These are phyloP conservation scores for Suhomyces kilbournensis DNA, from an alignment of 805 yeast species.

Conservation along the genomic window DNA sequence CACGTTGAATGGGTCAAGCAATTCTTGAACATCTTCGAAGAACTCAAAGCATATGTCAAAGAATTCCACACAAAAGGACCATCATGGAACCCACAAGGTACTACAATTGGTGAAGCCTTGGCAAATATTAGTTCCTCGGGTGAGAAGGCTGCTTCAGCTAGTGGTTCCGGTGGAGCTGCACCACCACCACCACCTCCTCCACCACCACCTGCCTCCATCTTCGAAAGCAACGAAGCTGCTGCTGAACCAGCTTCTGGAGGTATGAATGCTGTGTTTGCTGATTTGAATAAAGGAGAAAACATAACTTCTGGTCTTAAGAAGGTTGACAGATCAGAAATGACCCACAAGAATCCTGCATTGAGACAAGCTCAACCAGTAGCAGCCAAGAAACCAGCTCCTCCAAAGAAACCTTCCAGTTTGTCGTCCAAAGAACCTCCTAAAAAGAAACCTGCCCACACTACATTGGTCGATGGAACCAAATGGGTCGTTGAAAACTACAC, in stretches of 20 bases:
- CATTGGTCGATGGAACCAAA: constrained; percentile 72
- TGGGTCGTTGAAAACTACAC: constrained; percentile 87
- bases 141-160: constrained; percentile 14
- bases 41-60: constrained; percentile 69
- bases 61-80: constrained; percentile 83
- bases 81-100: constrained; percentile 65
- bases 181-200: constrained; percentile 85
- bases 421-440: constrained; percentile 45
- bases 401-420: constrained; percentile 75
- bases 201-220: constrained; percentile 73
- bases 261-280: constrained; percentile 88
- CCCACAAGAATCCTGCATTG: constrained; percentile 85
- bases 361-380: constrained; percentile 51
- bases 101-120: constrained; percentile 52
- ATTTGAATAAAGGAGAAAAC: constrained; percentile 77
- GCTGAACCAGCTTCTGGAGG: constrained; percentile 41
- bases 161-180: constrained; percentile 17
- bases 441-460: constrained; percentile 49
- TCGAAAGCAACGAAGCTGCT: constrained; percentile 26
- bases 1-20: constrained; percentile 81
- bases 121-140: constrained; percentile 11
- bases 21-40: constrained; percentile 63
- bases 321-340: constrained; percentile 90
- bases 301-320: constrained; percentile 86
- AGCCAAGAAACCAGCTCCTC: constrained; percentile 64